Conservation (phyloP, 2,329 filamentous ascomycete genomes). For the Fusarium solani-melongenae region DNA sequence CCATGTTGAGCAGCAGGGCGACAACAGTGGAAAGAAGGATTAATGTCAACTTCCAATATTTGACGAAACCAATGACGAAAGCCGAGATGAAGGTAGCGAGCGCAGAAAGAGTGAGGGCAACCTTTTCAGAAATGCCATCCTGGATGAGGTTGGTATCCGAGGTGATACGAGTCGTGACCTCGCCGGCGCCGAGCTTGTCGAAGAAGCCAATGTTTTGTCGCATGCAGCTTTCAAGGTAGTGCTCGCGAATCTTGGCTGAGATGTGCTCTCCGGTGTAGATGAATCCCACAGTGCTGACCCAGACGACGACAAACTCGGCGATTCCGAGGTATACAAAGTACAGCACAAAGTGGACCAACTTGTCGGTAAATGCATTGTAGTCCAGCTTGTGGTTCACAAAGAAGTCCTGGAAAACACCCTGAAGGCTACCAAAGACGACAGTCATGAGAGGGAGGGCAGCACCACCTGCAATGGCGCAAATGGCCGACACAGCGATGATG, state of each 20-base stretch:
- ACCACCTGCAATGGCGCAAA: slow-evolving; percentile 77
- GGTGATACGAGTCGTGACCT: slow-evolving; percentile 94
- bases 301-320: slow-evolving; percentile 79
- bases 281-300: slow-evolving; percentile 86
- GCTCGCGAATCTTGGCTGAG: slow-evolving; percentile 80
- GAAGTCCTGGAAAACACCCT: slow-evolving; percentile 76
- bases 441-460: slow-evolving; percentile 85
- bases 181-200: slow-evolving; percentile 91
- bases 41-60: slow-evolving; percentile 92
- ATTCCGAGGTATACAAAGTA: slow-evolving; percentile 90
- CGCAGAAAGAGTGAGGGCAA: slow-evolving; percentile 80
- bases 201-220: slow-evolving; percentile 93
- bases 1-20: slow-evolving; percentile 83
- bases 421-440: slow-evolving; percentile 81
- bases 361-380: slow-evolving; percentile 66
- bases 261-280: slow-evolving; percentile 89
- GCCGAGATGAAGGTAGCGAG: slow-evolving; percentile 86
- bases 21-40: slow-evolving; percentile 87
- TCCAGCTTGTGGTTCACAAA: slow-evolving; percentile 57
- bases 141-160: slow-evolving; percentile 94
- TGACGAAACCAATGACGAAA: slow-evolving; percentile 90
- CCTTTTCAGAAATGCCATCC: slow-evolving; percentile 92
- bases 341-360: slow-evolving; percentile 73
- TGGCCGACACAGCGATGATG: slow-evolving; percentile 69
- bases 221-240: slow-evolving; percentile 86